Evolutionary conservation across 2,329 filamentous ascomycete species (phyloP), one percentile per base, ranked within the genome.

Genomic region (Aspergillus texensis): DNA sequence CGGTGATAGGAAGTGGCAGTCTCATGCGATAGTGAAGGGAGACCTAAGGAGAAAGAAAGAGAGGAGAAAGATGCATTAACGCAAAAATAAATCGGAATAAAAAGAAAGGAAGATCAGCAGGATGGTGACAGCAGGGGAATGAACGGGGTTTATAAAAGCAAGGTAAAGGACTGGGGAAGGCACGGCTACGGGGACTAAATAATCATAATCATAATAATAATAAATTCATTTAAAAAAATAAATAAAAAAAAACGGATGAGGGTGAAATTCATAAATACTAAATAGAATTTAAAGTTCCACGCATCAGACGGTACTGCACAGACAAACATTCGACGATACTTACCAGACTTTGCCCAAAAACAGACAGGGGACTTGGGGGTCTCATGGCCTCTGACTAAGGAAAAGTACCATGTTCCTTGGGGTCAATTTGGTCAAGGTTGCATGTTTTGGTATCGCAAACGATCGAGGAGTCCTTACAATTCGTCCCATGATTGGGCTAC

Each of bases 81-180:
- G 30, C 19, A 39, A 34, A 11, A 30, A 10, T 6, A 28, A 41
- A 57, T 28, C 21, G 41, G 60, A 34, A 36, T 24, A 39, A 34
- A 54, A 21, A 84, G 62, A 41, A 61, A 41, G 56, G 26, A 63
- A 60, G 65, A 65, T 63, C 58, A 61, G 57, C 57, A 21, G 54
- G 34, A 52, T 41, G 61, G 65, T 65, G 48, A 62, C 60, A 68
- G 62, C 56, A 61, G 62, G 61, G 61, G 54, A 41, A 50, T 30
- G 36, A 62, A 53, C 52, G 53, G 63, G 55, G 56, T 63, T 67
- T 66, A 63, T 65, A 67, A 68, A 55, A 43, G 52, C 21, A 30
- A 61, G 45, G 41, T 21, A 32, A 54, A 63, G 58, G 39, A 50
- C 61, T 43, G 14, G 45, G 34, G 53, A 41, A 57, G 24, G 50